Conservation (phyloP, 2,329 filamentous ascomycete genomes). For the Verticillium nonalfalfae region DNA sequence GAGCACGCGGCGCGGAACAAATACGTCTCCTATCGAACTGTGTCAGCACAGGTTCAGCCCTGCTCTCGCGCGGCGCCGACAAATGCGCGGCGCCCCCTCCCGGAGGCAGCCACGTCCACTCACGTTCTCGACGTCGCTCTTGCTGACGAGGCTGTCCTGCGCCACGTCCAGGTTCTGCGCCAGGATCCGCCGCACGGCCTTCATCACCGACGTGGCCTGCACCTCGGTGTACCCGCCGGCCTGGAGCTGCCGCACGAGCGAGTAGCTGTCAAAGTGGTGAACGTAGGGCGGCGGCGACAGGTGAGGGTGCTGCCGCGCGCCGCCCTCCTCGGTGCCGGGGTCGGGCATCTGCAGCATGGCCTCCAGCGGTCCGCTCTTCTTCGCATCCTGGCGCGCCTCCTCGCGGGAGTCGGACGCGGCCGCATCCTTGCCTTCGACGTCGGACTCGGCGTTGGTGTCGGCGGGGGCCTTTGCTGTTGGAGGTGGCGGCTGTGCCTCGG, state of each 20-base stretch:
- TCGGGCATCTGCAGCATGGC: slow-evolving; percentile 41
- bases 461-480: neutral
- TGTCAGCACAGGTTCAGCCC: slow-evolving; percentile 7
- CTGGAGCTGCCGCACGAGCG: slow-evolving; percentile 74
- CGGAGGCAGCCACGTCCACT: neutral
- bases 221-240: slow-evolving; percentile 62
- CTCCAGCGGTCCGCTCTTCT: slow-evolving; percentile 42
- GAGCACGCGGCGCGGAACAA: slow-evolving; percentile 91
- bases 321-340: slow-evolving; percentile 23
- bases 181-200: slow-evolving; percentile 74
- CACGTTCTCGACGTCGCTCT: slow-evolving; percentile 83
- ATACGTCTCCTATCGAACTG: slow-evolving; percentile 63
- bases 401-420: slow-evolving; percentile 11
- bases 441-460: neutral
- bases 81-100: neutral
- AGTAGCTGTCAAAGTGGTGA: slow-evolving; percentile 95
- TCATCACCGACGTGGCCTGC: slow-evolving; percentile 86
- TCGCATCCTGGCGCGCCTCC: slow-evolving; percentile 26
- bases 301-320: slow-evolving; percentile 49
- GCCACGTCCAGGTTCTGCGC: slow-evolving; percentile 76
- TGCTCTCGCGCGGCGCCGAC: too few relatives aligned
- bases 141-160: slow-evolving; percentile 73
- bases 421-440: slow-evolving; percentile 3
- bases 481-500: slow-evolving; percentile 8
- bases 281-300: slow-evolving; percentile 73